Evolutionary conservation across 768 basidiomycete genomes (phyloP).

Genomic region (Tephrocybe sp.): DNA sequence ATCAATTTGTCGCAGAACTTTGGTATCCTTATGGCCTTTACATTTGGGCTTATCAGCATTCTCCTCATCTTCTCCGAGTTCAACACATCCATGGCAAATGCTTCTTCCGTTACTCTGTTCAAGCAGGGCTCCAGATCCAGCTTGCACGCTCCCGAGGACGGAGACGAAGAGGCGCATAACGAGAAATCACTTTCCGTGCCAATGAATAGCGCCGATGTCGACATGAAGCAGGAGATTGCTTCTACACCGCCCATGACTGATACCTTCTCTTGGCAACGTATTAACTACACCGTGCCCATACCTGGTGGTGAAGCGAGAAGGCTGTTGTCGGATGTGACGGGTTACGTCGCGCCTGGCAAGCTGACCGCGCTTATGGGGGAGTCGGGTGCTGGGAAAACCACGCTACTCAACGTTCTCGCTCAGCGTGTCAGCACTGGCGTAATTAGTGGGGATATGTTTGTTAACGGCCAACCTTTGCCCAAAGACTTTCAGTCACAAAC

Average conservation of each 20-base stretch:
- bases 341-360: slow-evolving; percentile 75
- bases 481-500: slow-evolving; percentile 51
- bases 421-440: slow-evolving; percentile 36
- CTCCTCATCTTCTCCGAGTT: slow-evolving; percentile 63
- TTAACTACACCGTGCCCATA: slow-evolving; percentile 60
- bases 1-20: slow-evolving; percentile 42
- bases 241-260: slow-evolving; percentile 36
- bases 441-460: slow-evolving; percentile 36
- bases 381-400: slow-evolving; percentile 39
- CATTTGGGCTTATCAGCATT: slow-evolving; percentile 48
- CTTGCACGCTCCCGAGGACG: slow-evolving; percentile 24
- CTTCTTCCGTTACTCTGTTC: slow-evolving; percentile 54
- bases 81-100: slow-evolving; percentile 38
- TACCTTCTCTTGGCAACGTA: slow-evolving; percentile 69
- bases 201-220: slow-evolving; percentile 14
- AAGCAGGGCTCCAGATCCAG: slow-evolving; percentile 48
- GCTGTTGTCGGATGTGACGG: slow-evolving; percentile 72
- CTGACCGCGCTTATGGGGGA: slow-evolving; percentile 67
- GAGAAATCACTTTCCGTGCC: slow-evolving; percentile 24
- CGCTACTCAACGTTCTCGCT: slow-evolving; percentile 44
- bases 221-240: slow-evolving; percentile 30
- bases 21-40: slow-evolving; percentile 71
- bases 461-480: slow-evolving; percentile 41
- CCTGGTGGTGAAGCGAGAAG: slow-evolving; percentile 39
- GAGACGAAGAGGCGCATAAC: slow-evolving; percentile 33